Evolutionary conservation across 129 eudicot genomes (phyloP).

Genomic region (carrot (Daucus carota)): DNA sequence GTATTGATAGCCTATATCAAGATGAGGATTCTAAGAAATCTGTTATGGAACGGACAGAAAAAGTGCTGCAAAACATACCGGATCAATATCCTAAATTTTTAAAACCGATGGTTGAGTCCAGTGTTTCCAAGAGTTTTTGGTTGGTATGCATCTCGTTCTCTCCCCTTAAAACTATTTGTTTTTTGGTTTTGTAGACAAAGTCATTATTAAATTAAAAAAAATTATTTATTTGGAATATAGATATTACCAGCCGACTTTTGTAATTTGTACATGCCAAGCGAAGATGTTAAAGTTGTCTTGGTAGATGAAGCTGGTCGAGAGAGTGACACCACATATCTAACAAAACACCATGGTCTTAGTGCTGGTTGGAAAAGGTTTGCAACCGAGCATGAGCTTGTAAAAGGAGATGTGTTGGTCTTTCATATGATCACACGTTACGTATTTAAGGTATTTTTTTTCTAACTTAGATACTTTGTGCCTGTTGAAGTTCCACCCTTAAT

Average conservation of each 20-base stretch:
- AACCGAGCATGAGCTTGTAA: constrained; percentile 45
- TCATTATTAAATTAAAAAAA: too few relatives aligned
- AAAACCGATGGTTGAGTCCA: constrained; percentile 64
- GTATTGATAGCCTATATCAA: too few relatives aligned
- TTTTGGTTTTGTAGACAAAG: not conserved
- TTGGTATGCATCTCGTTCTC: constrained; percentile 42
- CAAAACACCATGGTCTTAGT: constrained; percentile 58
- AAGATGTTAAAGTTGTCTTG: constrained; percentile 40
- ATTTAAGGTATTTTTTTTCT: constrained; percentile 40
- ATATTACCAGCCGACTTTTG: too few relatives aligned
- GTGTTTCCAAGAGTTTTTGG: constrained; percentile 65
- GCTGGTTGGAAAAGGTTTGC: too few relatives aligned
- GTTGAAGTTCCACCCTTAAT: not conserved
- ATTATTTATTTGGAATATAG: too few relatives aligned
- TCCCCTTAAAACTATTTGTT: not conserved
- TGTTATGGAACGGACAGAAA: constrained; percentile 48
- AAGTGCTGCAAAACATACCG: constrained; percentile 25
- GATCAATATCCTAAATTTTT: constrained; percentile 41
- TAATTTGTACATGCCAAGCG: too few relatives aligned
- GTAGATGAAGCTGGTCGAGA: constrained; percentile 57
- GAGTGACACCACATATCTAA: constrained; percentile 41
- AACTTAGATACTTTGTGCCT: not conserved
- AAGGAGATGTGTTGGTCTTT: constrained; percentile 67
- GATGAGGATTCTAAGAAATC: too few relatives aligned
- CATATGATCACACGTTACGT: constrained; percentile 49